Evolutionary conservation across 75 land plant genomes (phyloP), one percentile per base, ranked within the genome.

Genomic region (Gnetum montanum): DNA sequence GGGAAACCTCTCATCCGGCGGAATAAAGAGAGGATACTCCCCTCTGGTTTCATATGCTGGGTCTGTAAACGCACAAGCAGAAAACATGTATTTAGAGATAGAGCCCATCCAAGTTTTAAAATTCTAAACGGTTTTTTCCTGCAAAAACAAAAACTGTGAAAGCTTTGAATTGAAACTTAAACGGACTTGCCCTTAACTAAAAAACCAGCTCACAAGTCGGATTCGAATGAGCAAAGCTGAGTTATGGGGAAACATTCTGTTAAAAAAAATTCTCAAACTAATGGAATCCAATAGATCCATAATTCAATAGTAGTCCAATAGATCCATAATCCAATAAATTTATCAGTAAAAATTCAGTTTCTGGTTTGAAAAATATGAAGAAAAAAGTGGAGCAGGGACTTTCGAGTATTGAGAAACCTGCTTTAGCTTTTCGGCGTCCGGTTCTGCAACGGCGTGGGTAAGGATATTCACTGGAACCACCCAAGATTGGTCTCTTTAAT

Each of bases 371-470:
- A 10, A 1, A 0, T 37, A 37, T 15, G 1, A 37, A 15, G 40
- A 15, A 1, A 40, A 1, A n/a, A 38, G 6, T 1, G n/a, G 43
- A n/a, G 13, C 35, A 4, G n/a, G n/a, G n/a, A n/a, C n/a, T n/a
- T n/a, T n/a, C n/a, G n/a, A n/a, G n/a, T n/a, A 44, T 43, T 29
- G 43, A 13, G 2, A 40, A 49, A 76, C 87, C 87, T 61, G 46
- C 58, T 34, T 70, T 73, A 49, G 57, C 26, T 25, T 22, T 43
- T 1, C 64, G 64, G 1, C 88, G 75, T 8, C 83, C 86, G 0
- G 90, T 86, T 15, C 90, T 49, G 58, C 82, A 66, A 2, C 90
- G 68, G 15, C 90, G 61, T 0, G 90, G 90, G 25, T 79, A 86
- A 6, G 86, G 90, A 41, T 40, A 46, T 3, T 72, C 46, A 30